phyloP scores from a whole-genome alignment of 106 monocot species.

The Chionographis japonica region DNA sequence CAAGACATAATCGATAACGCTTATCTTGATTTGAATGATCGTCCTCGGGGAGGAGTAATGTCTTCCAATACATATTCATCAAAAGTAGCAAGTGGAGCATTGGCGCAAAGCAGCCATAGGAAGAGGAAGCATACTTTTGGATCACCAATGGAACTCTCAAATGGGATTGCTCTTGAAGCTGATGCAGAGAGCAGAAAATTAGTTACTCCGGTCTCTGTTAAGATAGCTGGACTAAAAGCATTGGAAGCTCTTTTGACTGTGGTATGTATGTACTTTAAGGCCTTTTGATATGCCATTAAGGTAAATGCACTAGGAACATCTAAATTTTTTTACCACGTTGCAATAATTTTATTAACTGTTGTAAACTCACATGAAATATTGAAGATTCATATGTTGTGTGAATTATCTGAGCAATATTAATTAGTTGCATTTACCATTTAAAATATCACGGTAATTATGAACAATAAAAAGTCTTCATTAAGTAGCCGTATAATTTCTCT shows the following conservation, averaged over 20 bases:
- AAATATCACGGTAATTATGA: too few species aligned
- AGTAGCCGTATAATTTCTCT: too few species aligned
- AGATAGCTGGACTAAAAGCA: constrained; percentile 70
- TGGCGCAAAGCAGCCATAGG: constrained; percentile 16
- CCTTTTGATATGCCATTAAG: too few species aligned
- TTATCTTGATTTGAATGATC: constrained; percentile 48
- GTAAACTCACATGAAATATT: too few species aligned
- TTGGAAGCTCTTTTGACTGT: constrained; percentile 75
- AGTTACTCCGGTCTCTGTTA: constrained; percentile 44
- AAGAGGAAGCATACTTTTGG: constrained; percentile 61
- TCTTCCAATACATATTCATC: constrained; percentile 13
- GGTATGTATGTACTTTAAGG: constrained; percentile 30
- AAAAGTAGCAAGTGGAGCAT: constrained; percentile 11
- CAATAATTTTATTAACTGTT: too few species aligned
- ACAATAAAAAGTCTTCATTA: too few species aligned
- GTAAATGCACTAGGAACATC: too few species aligned
- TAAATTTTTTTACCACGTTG: too few species aligned
- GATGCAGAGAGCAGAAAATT: constrained; percentile 13
- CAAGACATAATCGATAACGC: constrained; percentile 60
- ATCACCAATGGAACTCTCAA: constrained; percentile 15
- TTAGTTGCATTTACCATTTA: too few species aligned
- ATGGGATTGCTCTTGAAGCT: constrained; percentile 16
- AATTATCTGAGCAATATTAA: too few species aligned
- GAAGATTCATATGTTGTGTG: too few species aligned
- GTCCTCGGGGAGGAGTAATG: neutral